Percentiles rank a stretch among this genome's conserved stretches.
Conservation (phyloP, 148 eudicot genomes). For the Chenopodium album region DNA sequence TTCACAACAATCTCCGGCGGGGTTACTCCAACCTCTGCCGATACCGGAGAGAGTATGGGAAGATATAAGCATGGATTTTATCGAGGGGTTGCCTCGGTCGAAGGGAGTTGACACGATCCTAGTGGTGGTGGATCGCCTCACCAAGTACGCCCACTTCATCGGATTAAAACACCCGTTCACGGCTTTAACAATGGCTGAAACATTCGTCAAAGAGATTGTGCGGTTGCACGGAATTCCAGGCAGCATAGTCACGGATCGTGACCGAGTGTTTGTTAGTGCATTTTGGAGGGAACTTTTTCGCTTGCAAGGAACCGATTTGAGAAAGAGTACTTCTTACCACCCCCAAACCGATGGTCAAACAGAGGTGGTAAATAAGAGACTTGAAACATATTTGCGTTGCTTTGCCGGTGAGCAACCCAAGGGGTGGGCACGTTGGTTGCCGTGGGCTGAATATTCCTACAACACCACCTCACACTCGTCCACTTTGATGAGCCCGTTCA, state of each 20-base stretch:
- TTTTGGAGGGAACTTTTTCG: not conserved
- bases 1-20: not conserved
- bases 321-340: not conserved
- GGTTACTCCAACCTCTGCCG: not conserved
- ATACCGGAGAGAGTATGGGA: not conserved
- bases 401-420: not conserved
- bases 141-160: slow-evolving; percentile 1
- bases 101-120: not conserved
- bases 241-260: not conserved
- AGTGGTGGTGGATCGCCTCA: not conserved
- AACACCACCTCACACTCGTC: not conserved
- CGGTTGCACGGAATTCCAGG: not conserved
- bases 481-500: not conserved
- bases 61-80: not conserved
- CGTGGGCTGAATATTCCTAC: not conserved
- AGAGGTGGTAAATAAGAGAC: not conserved
- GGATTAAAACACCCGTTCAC: not conserved
- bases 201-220: not conserved
- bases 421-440: not conserved
- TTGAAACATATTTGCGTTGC: not conserved
- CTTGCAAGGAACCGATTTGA: not conserved
- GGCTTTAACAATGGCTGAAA: not conserved
- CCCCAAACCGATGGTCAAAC: not conserved
- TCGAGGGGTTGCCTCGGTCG: not conserved
- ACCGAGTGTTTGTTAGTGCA: not conserved